A percentile compares a stretch with the other conserved stretches of the same genome.
phyloP scores from a whole-genome alignment of 768 basidiomycete species.

The Nidularia pulvinata region DNA sequence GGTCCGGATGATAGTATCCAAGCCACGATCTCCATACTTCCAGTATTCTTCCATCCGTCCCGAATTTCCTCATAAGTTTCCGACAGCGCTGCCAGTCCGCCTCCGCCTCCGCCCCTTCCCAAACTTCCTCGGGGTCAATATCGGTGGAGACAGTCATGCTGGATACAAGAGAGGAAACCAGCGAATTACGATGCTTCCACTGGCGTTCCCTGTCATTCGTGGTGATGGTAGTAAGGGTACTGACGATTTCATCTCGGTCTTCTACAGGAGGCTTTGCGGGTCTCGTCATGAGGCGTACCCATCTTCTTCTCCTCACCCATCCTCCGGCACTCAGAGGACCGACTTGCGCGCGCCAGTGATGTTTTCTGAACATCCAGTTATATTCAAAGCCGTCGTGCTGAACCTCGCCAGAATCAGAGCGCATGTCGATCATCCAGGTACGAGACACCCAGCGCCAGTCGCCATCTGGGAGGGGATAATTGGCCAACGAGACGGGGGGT shows the following conservation, averaged over 20 bases:
- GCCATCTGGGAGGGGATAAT: slow-evolving; percentile 79
- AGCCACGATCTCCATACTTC: slow-evolving; percentile 82
- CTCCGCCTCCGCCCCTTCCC: slow-evolving; percentile 49
- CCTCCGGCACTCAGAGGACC: slow-evolving; percentile 64
- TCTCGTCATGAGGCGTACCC: slow-evolving; percentile 84
- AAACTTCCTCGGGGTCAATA: slow-evolving; percentile 38
- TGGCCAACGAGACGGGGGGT: slow-evolving; percentile 53
- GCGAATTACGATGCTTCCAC: too few relatives aligned
- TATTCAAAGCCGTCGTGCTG: slow-evolving; percentile 88
- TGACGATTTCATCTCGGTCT: slow-evolving; percentile 4
- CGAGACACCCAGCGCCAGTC: slow-evolving; percentile 82
- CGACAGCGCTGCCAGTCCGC: slow-evolving; percentile 64
- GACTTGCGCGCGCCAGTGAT: slow-evolving; percentile 64
- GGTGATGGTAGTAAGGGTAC: neutral
- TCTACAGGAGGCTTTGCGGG: slow-evolving; percentile 33
- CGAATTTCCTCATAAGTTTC: slow-evolving; percentile 47
- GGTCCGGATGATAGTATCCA: slow-evolving; percentile 29
- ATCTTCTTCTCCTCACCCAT: slow-evolving; percentile 78
- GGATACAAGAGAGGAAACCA: slow-evolving; percentile 24
- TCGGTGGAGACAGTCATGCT: slow-evolving; percentile 16
- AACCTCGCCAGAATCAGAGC: slow-evolving; percentile 68
- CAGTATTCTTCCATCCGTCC: slow-evolving; percentile 70
- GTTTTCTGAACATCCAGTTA: slow-evolving; percentile 72
- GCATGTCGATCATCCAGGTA: slow-evolving; percentile 90
- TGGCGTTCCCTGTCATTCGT: slow-evolving; percentile 7